Evolutionary conservation across 805 yeast species (phyloP).

Genomic region (Nakazawaea wyomingensis): DNA sequence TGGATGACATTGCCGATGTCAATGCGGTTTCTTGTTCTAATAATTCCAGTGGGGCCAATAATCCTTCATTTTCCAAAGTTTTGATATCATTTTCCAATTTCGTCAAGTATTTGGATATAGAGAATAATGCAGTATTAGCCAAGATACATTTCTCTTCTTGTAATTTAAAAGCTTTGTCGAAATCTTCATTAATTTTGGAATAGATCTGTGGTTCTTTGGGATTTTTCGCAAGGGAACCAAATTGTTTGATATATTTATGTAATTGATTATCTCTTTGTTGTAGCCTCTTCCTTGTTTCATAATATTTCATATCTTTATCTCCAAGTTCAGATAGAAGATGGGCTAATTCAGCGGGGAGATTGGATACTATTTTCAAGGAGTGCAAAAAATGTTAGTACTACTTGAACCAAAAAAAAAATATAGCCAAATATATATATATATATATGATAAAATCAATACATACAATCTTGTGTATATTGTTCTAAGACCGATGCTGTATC

Average conservation of each 20-base stretch:
- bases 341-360: slow-evolving; percentile 82
- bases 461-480: slow-evolving; percentile 46
- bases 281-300: slow-evolving; percentile 61
- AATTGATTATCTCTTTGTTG: slow-evolving; percentile 72
- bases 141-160: slow-evolving; percentile 76
- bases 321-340: slow-evolving; percentile 76
- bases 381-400: too few relatives aligned
- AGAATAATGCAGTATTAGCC: slow-evolving; percentile 78
- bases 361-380: slow-evolving; percentile 69
- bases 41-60: slow-evolving; percentile 49
- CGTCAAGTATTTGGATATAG: slow-evolving; percentile 69
- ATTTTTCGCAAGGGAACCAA: slow-evolving; percentile 75
- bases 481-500: slow-evolving; percentile 86
- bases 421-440: background rate
- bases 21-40: slow-evolving; percentile 13
- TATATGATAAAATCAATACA: slow-evolving; percentile 20
- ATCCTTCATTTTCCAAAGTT: slow-evolving; percentile 75
- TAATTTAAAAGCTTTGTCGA: slow-evolving; percentile 48
- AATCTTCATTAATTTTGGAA: slow-evolving; percentile 64
- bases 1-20: slow-evolving; percentile 1
- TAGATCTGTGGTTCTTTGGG: slow-evolving; percentile 73
- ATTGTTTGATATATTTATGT: slow-evolving; percentile 75
- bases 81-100: slow-evolving; percentile 72
- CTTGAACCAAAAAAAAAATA: too few relatives aligned
- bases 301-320: slow-evolving; percentile 58